These are phyloP conservation scores for Dothideomycetes sp. DNA, from an alignment of 2,329 filamentous ascomycete genomes.

Conservation along the genomic window DNA sequence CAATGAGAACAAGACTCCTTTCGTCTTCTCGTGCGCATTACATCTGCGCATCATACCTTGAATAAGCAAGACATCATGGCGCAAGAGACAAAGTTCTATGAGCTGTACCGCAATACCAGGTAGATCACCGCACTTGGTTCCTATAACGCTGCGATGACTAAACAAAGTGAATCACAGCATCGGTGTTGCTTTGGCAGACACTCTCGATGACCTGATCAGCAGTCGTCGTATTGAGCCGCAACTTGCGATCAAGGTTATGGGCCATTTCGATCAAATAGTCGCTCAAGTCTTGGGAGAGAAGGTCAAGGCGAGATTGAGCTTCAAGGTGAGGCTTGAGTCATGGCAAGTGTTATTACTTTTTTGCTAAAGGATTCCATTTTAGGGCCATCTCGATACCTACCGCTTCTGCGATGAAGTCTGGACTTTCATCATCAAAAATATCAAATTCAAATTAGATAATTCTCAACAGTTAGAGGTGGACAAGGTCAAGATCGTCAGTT, in stretches of 20 bases:
- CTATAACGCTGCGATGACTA: slow-evolving; percentile 9
- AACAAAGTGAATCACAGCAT: slow-evolving; percentile 49
- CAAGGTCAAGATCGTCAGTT: slow-evolving; percentile 97
- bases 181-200: slow-evolving; percentile 86
- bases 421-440: slow-evolving; percentile 98
- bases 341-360: slow-evolving; percentile 5
- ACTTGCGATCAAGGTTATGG: slow-evolving; percentile 94
- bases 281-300: slow-evolving; percentile 85
- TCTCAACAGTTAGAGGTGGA: slow-evolving; percentile 63
- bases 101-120: slow-evolving; percentile 98
- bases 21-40: not conserved
- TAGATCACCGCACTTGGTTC: slow-evolving; percentile 39
- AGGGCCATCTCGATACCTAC: slow-evolving; percentile 97
- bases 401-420: slow-evolving; percentile 99
- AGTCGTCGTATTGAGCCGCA: slow-evolving; percentile 93
- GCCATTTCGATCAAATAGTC: slow-evolving; percentile 89
- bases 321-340: slow-evolving; percentile 2
- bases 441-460: slow-evolving; percentile 96
- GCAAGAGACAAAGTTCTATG: slow-evolving; percentile 55
- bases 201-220: slow-evolving; percentile 91
- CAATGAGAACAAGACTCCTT: not conserved
- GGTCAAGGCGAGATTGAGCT: slow-evolving; percentile 71
- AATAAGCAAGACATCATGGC: slow-evolving; percentile 31
- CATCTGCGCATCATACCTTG: not conserved
- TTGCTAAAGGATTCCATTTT: slow-evolving; percentile 3